phyloP scores from a whole-genome alignment of 768 basidiomycete species.

The Lactarius indigo region DNA sequence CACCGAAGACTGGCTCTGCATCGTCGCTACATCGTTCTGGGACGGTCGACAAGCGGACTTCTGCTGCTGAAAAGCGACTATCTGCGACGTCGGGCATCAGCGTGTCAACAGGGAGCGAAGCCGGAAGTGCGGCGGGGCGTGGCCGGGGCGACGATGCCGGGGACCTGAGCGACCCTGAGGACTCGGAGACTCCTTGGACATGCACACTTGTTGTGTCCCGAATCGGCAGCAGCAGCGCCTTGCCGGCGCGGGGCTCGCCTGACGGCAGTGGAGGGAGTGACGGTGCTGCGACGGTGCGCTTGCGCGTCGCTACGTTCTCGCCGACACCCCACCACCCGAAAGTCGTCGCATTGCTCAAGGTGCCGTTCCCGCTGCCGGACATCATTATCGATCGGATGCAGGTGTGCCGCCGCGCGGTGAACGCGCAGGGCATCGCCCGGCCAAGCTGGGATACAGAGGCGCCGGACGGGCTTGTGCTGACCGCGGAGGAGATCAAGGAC shows the following conservation, averaged over 20 bases:
- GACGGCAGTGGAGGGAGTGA: slow-evolving; percentile 12
- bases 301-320: slow-evolving; percentile 80
- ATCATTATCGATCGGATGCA: slow-evolving; percentile 64
- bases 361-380: slow-evolving; percentile 85
- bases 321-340: slow-evolving; percentile 97
- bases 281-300: slow-evolving; percentile 26
- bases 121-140: slow-evolving; percentile 8
- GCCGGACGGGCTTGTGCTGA: slow-evolving; percentile 57
- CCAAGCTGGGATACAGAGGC: slow-evolving; percentile 23
- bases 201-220: slow-evolving; percentile 73
- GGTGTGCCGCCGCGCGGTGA: slow-evolving; percentile 48
- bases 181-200: slow-evolving; percentile 94
- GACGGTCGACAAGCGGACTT: not conserved
- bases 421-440: slow-evolving; percentile 34
- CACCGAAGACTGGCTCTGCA: not conserved
- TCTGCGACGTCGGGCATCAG: slow-evolving; percentile 20
- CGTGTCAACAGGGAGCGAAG: slow-evolving; percentile 18
- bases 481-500: slow-evolving; percentile 93
- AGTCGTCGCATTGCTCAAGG: slow-evolving; percentile 85
- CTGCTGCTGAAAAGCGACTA: slow-evolving; percentile 15
- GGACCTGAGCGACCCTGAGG: slow-evolving; percentile 91
- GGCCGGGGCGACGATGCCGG: slow-evolving; percentile 45
- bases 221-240: slow-evolving; percentile 17
- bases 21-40: slow-evolving; percentile 11
- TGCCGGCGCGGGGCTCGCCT: slow-evolving; percentile 12